Conservation (phyloP, 2,329 filamentous ascomycete species). For the Cytospora piceae region DNA sequence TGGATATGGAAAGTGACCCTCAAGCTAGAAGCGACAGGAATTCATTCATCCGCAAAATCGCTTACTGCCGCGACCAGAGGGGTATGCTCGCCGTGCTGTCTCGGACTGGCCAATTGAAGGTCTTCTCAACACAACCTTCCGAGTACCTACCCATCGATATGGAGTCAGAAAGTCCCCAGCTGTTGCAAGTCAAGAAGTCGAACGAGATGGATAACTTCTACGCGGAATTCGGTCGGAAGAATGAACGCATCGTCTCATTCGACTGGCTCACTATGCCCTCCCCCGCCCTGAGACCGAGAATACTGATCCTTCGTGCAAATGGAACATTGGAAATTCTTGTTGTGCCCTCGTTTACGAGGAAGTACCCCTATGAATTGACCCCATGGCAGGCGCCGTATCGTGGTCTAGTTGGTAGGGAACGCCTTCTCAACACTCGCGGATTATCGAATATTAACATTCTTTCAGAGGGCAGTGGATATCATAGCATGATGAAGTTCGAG, state of each 20-base stretch:
- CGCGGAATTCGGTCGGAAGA: slow-evolving; percentile 53
- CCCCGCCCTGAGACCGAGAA: slow-evolving; percentile 58
- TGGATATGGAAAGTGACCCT: slow-evolving; percentile 55
- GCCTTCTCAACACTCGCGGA: background rate
- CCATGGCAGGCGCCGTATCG: slow-evolving; percentile 65
- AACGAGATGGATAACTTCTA: slow-evolving; percentile 66
- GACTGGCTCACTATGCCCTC: slow-evolving; percentile 67
- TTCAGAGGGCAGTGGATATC: slow-evolving; percentile 55
- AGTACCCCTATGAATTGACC: slow-evolving; percentile 63
- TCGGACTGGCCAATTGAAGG: slow-evolving; percentile 64
- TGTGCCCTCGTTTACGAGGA: slow-evolving; percentile 60
- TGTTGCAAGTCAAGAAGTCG: slow-evolving; percentile 62
- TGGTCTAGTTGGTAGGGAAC: slow-evolving; percentile 53
- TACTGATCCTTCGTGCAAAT: slow-evolving; percentile 63
- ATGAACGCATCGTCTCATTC: slow-evolving; percentile 68
- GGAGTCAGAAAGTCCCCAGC: slow-evolving; percentile 54
- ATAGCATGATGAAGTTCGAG: slow-evolving; percentile 63
- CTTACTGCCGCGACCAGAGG: slow-evolving; percentile 65
- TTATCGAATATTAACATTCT: slow-evolving; percentile 34
- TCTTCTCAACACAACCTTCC: slow-evolving; percentile 58
- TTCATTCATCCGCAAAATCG: slow-evolving; percentile 64
- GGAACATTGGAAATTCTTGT: slow-evolving; percentile 65
- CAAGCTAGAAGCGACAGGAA: slow-evolving; percentile 55
- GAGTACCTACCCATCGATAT: slow-evolving; percentile 51
- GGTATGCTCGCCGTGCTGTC: slow-evolving; percentile 66